Base-by-base conservation (phyloP, 2,329 filamentous ascomycete species). In the Lasiodiplodia citricola region DNA sequence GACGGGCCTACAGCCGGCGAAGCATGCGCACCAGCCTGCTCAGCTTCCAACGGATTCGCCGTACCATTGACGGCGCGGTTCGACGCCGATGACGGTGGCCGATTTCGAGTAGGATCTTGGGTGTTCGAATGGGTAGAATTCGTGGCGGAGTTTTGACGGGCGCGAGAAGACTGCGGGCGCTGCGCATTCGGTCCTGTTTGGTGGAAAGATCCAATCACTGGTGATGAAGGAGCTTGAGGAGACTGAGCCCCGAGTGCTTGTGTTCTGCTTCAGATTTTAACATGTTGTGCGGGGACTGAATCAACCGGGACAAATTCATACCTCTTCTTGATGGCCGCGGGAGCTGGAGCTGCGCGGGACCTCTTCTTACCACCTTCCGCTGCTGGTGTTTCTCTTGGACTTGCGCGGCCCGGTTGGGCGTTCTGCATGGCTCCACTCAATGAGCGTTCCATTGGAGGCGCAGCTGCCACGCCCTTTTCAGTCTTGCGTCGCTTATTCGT, bases 311-410 rank as follows among this genome's bases (percentile, higher is more conserved):
- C 31, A n/a, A 8, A 13, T 35, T 37, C 85, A 75, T 85, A 92
- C 91, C 89, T 95, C 82, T 94, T 97, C 82, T 95, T 94, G 37
- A 88, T 79, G 72, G 89, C 88, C n/a, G 88, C 86, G 72, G 92
- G 92, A 4, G 88, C 87, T 2, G 88, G 69, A 82, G 83, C 72
- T 82, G 92, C 85, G 86, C 94, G 81, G 80, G 88, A 82, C 87
- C 87, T 93, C 82, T 94, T 95, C 69, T 91, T 90, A 38, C 84
- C 78, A 2, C 79, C 83, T 66, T 93, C 92, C 2, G 87, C 87
- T 13, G 83, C 87, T 37, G 91, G 90, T 11, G 91, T 93, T 70
- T 88, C 90, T 74, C 88, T 83, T 1, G 91, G 91, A 71, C 90
- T 96, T 35, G 85, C 81, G 57, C 78, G 82, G 75, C 70, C 79